Percentiles rank a stretch among this genome's conserved stretches.
These are phyloP conservation scores for Lepraria neglecta DNA, from an alignment of 495 filamentous ascomycete genomes.

Conservation along the genomic window DNA sequence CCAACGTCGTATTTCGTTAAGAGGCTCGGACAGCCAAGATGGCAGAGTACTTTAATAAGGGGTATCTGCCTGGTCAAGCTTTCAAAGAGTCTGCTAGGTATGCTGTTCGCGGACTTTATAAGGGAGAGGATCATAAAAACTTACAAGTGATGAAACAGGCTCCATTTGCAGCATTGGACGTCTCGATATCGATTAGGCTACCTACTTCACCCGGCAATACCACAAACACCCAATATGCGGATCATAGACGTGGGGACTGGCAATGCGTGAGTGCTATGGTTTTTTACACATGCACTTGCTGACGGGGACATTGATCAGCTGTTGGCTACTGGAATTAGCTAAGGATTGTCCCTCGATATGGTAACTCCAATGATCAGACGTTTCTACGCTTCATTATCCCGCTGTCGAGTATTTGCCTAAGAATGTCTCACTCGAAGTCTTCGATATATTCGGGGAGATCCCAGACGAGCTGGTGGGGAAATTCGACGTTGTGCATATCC, in stretches of 20 bases:
- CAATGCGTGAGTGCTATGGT: neutral
- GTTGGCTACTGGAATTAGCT: slow-evolving; percentile 1
- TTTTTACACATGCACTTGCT: neutral
- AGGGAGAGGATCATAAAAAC: too few species aligned
- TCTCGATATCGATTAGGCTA: neutral
- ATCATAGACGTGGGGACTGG: neutral
- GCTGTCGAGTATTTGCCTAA: neutral
- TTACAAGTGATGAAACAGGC: neutral
- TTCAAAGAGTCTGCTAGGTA: too few species aligned
- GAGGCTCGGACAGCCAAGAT: too few species aligned
- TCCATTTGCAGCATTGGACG: neutral
- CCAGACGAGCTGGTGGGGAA: slow-evolving; percentile 29
- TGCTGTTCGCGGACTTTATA: too few species aligned
- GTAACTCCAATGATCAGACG: slow-evolving; percentile 15
- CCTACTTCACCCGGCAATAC: neutral
- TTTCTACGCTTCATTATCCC: slow-evolving; percentile 12
- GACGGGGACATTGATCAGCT: neutral
- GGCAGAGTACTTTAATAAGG: too few species aligned
- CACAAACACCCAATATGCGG: neutral
- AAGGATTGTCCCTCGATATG: neutral
- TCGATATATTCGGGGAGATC: slow-evolving; percentile 1
- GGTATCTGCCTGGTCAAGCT: too few species aligned
- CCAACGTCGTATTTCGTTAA: too few species aligned
- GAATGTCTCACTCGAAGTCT: slow-evolving; percentile 5
- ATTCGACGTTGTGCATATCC: slow-evolving; percentile 37